These are phyloP conservation scores for Fusarium veterinarium DNA, from an alignment of 2,329 filamentous ascomycete genomes.

Conservation along the genomic window DNA sequence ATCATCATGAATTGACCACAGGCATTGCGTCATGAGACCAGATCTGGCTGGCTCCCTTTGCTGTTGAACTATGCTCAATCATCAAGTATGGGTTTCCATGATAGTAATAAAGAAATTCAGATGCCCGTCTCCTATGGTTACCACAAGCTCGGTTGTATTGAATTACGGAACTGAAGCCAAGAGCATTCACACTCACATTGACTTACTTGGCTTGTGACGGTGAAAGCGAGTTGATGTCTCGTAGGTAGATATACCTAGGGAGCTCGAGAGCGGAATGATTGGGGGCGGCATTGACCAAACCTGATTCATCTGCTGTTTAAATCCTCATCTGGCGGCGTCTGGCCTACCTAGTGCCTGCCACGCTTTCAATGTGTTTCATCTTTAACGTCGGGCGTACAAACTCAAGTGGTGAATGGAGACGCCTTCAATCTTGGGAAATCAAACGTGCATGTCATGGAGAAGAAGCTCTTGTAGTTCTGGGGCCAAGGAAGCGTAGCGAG, in stretches of 20 bases:
- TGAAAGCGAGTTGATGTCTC: background rate
- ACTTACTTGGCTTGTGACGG: conserved; percentile 7
- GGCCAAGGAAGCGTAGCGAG: background rate
- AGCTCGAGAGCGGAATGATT: background rate
- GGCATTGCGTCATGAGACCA: conserved; percentile 36
- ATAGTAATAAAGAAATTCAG: background rate
- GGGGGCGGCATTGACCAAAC: background rate
- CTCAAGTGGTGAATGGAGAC: background rate
- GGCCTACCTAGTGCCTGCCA: background rate
- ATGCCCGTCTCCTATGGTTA: conserved; percentile 3
- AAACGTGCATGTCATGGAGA: background rate
- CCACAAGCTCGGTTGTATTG: conserved; percentile 9
- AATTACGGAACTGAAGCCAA: background rate
- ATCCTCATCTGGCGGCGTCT: background rate
- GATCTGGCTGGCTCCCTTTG: conserved; percentile 4
- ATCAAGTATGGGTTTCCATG: background rate
- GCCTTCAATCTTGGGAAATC: background rate
- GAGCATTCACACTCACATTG: background rate
- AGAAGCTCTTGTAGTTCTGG: background rate
- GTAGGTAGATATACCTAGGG: background rate
- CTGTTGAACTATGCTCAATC: background rate
- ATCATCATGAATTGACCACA: conserved; percentile 29
- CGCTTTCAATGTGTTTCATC: background rate
- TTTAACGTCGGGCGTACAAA: background rate
- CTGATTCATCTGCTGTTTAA: background rate